Evolutionary conservation across 2,329 filamentous ascomycete genomes (phyloP), one percentile per base, ranked within the genome.

Genomic region (Trichophyton simii): DNA sequence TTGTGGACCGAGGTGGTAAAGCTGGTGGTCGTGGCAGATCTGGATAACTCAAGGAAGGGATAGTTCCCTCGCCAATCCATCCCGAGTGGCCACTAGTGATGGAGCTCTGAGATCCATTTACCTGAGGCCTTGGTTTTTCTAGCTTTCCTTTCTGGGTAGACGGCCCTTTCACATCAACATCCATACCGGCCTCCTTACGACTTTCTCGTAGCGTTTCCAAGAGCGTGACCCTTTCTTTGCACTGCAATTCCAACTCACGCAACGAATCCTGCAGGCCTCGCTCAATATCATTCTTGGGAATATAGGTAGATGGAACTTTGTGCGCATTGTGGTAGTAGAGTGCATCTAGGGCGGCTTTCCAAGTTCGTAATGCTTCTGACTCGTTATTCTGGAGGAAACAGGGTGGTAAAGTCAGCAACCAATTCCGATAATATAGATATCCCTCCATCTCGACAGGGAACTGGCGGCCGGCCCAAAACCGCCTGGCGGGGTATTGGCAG

Each of bases 141-240:
- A 60, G 63, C 68, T 66, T 59, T 66, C 65, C 66, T 63, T 36
- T 64, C 60, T n/a, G 67, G 59, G 31, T 65, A 60, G 61, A 57
- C 58, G 58, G 63, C 44, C 11, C 54, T 22, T 46, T 42, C 28
- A 7, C 15, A 15, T 58, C 60, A 59, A 31, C 68, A 34, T 75
- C 72, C 64, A 77, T 69, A 68, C 74, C 75, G 7, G 77, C 77
- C 55, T 85, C 83, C 64, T 80, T 76, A 36, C 83, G 77, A 67
- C 83, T 87, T 65, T 87, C 79, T 63, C 86, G 83, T 62, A 97
- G 77, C 5, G 91, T 87, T 70, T 94, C 87, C 5, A 97, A 80
- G 38, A 97, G 79, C 71, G 96, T 90, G 58, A 96, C 89, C 57
- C 91, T 83, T 75, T 97, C 92, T 73, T 94, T 92, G 74, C 91